Conservation (phyloP, 2,329 filamentous ascomycete species). For the Exutisphaerella laricina region DNA sequence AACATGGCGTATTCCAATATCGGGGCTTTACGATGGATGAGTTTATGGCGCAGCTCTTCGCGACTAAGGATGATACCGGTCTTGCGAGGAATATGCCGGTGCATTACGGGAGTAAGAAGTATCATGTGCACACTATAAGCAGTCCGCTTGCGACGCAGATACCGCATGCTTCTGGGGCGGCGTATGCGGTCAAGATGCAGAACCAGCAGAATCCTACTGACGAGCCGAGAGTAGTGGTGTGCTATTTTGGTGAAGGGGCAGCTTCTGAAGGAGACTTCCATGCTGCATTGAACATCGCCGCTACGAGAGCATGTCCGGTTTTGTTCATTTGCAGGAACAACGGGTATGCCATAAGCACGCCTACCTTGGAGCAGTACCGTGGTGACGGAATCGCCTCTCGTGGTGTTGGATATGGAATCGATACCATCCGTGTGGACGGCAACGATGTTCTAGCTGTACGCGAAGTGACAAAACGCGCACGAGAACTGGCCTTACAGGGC, state of each 20-base stretch:
- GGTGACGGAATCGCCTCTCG: conserved; percentile 86
- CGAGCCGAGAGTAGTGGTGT: conserved; percentile 65
- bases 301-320: conserved; percentile 78
- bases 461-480: conserved; percentile 70
- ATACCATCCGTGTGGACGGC: conserved; percentile 87
- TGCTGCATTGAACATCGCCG: conserved; percentile 83
- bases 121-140: conserved; percentile 85
- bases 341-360: conserved; percentile 84
- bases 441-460: conserved; percentile 89
- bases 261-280: conserved; percentile 91
- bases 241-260: conserved; percentile 87
- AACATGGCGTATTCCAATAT: conserved; percentile 85
- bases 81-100: conserved; percentile 93
- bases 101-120: conserved; percentile 79
- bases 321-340: conserved; percentile 92
- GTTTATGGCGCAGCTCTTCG: conserved; percentile 94
- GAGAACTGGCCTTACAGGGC: conserved; percentile 69
- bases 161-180: conserved; percentile 79
- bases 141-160: conserved; percentile 84
- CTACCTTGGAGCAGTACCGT: conserved; percentile 83
- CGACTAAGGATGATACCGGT: conserved; percentile 74
- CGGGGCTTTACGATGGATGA: conserved; percentile 79
- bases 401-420: conserved; percentile 87
- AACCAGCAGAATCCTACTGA: conserved; percentile 63
- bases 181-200: conserved; percentile 81